A percentile compares a stretch with the other conserved stretches of the same genome.
Evolutionary conservation across 371 early-diverging fungal genomes (phyloP).

Genomic region (Haplosporangium sp.): DNA sequence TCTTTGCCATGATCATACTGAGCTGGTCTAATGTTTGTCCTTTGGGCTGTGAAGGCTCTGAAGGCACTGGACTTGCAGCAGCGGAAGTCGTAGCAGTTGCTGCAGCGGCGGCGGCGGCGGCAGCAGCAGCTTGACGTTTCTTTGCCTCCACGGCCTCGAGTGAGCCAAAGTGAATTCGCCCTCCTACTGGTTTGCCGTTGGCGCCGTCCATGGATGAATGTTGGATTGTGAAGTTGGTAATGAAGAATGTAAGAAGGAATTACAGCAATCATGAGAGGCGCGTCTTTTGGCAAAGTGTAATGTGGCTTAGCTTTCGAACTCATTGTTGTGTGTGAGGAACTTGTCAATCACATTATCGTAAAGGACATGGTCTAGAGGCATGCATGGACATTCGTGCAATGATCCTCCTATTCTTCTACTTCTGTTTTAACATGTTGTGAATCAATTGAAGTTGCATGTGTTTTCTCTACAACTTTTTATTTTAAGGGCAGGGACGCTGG

Average conservation of each 20-base stretch:
- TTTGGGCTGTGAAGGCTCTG: constrained; percentile 6
- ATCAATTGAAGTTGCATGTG: too few relatives aligned
- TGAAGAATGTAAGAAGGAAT: background rate
- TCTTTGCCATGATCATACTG: constrained; percentile 15
- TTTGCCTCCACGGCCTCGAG: constrained; percentile 45
- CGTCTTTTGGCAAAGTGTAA: background rate
- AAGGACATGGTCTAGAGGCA: too few relatives aligned
- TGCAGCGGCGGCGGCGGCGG: constrained; percentile 14
- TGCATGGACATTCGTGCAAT: too few relatives aligned
- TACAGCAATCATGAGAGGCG: background rate
- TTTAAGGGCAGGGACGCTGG: too few relatives aligned
- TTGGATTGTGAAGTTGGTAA: constrained; percentile 1
- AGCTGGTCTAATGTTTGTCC: constrained; percentile 30
- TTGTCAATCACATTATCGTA: too few relatives aligned
- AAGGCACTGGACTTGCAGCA: too few relatives aligned
- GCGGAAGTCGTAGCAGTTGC: background rate
- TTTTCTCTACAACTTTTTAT: too few relatives aligned
- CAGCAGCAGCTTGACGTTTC: constrained; percentile 46
- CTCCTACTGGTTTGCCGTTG: constrained; percentile 43
- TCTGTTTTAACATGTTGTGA: too few relatives aligned
- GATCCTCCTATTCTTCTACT: too few relatives aligned
- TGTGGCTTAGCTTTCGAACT: background rate
- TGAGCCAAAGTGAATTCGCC: constrained; percentile 51
- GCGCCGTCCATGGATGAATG: constrained; percentile 26
- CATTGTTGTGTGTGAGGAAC: too few relatives aligned